Conservation (phyloP, 768 basidiomycete genomes). For the Boletus rubescentipes region DNA sequence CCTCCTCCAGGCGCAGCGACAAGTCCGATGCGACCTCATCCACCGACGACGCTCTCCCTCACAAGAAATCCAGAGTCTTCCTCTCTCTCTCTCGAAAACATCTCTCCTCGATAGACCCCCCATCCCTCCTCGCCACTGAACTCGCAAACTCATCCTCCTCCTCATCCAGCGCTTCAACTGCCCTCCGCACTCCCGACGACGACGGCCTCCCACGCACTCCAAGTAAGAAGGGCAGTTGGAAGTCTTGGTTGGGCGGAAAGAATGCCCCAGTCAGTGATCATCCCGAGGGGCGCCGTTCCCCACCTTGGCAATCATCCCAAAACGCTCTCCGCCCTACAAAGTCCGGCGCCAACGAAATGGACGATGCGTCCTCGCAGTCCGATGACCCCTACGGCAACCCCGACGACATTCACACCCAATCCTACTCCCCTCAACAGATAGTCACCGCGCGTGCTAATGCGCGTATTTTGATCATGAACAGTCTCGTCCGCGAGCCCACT, state of each 20-base stretch:
- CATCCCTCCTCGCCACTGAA: conserved; percentile 29
- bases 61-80: conserved; percentile 25
- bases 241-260: conserved; percentile 52
- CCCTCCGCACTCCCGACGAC: conserved; percentile 61
- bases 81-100: conserved; percentile 32
- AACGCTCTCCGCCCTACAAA: conserved; percentile 22
- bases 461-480: conserved; percentile 45
- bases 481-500: conserved; percentile 38
- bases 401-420: conserved; percentile 16
- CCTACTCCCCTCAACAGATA: conserved; percentile 26
- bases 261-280: conserved; percentile 29
- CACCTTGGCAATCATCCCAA: conserved; percentile 33
- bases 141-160: conserved; percentile 57
- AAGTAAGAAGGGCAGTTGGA: conserved; percentile 52
- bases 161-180: conserved; percentile 53
- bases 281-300: conserved; percentile 25
- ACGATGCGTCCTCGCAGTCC: conserved; percentile 39
- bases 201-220: conserved; percentile 38
- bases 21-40: conserved; percentile 20
- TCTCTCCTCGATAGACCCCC: conserved; percentile 16
- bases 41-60: conserved; percentile 14
- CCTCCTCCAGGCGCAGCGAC: conserved; percentile 37
- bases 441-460: conserved; percentile 40
- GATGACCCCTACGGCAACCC: conserved; percentile 33
- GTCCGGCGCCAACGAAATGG: conserved; percentile 24